Evolutionary conservation across 352 stramenopile species (phyloP), one percentile per base, ranked within the genome.

Genomic region (Thraustochytrium striatum): DNA sequence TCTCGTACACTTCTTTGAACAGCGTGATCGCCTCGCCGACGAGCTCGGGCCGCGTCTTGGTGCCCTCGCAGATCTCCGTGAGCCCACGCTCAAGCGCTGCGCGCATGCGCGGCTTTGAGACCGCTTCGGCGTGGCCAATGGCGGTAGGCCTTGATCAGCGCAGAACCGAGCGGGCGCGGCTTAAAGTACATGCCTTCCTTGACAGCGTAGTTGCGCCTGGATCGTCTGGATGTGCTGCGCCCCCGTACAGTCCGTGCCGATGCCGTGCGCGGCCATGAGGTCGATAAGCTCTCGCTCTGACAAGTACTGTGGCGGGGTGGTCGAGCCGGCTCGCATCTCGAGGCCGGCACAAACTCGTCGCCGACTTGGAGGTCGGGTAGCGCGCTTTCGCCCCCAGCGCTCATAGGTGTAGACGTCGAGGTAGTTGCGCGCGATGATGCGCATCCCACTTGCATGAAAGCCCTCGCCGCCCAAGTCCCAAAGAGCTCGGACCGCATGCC

Each of bases 141-240:
- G 30, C 72, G 72, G 69, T 79, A 79, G 13, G 52, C 69, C 25
- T 61, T 35, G 19, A 79, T 39, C 16, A 79, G 69, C n/a, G 69
- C 69, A 47, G 41, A 69, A 1, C 69, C 69, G n/a, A 79, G 57
- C n/a, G 69, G 69, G 3, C 30, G n/a, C 5, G 69, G 69, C 11
- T 28, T 62, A 32, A 79, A 79, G 13, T 52, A 30, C 55, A 39
- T 79, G 30, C 59, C 59, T 25, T 53, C 59, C 53, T 98, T 99
- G 75, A 91, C 86, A 2, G 92, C 94, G 85, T 99, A 99, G 59
- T 98, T 90, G 47, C 97, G 88, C 94, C 53, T 97, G 89, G 85
- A 99, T 98, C 2, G 95, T 99, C 72, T 97, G 95, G 82, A 99
- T 99, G 79, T 99, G 96, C 84, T 98, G 90, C 0, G 95, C 94